These are phyloP conservation scores for Scenedesmus sp. DNA, from an alignment of 163 green algal genomes.

Conservation along the genomic window DNA sequence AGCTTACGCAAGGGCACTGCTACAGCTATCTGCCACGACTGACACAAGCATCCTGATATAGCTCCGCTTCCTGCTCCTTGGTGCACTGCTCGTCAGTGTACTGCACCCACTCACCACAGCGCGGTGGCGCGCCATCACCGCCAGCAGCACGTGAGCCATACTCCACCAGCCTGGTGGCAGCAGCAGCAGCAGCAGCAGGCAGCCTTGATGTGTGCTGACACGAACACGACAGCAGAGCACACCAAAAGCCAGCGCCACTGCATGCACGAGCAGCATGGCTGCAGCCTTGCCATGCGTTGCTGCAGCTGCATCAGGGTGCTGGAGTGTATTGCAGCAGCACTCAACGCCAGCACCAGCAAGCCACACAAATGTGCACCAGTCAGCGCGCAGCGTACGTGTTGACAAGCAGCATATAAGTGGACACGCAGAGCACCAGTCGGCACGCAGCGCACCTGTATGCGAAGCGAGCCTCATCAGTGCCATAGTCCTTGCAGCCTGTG, in stretches of 20 bases:
- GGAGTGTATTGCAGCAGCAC: too few relatives aligned
- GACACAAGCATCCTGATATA: too few relatives aligned
- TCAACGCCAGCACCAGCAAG: too few relatives aligned
- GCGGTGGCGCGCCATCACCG: background rate
- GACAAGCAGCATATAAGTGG: too few relatives aligned
- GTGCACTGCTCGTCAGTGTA: background rate
- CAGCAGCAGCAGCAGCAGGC: background rate
- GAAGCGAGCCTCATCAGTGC: conserved; percentile 32
- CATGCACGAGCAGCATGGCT: too few relatives aligned
- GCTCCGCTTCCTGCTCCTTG: background rate
- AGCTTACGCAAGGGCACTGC: too few relatives aligned
- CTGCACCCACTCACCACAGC: conserved; percentile 20
- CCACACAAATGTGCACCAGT: too few relatives aligned
- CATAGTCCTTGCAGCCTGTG: conserved; percentile 26
- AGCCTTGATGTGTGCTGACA: background rate
- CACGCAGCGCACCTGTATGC: conserved; percentile 11
- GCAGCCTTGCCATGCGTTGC: too few relatives aligned
- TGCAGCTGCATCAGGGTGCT: too few relatives aligned
- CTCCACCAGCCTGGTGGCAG: conserved; percentile 34
- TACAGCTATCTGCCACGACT: too few relatives aligned
- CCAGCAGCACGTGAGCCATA: conserved; percentile 7
- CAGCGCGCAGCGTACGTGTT: background rate
- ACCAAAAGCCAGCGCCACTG: background rate
- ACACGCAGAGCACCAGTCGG: too few relatives aligned
- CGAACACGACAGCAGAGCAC: background rate